phyloP scores from a whole-genome alignment of 208 protist genomes.

The Acanthamoeba healyi region DNA sequence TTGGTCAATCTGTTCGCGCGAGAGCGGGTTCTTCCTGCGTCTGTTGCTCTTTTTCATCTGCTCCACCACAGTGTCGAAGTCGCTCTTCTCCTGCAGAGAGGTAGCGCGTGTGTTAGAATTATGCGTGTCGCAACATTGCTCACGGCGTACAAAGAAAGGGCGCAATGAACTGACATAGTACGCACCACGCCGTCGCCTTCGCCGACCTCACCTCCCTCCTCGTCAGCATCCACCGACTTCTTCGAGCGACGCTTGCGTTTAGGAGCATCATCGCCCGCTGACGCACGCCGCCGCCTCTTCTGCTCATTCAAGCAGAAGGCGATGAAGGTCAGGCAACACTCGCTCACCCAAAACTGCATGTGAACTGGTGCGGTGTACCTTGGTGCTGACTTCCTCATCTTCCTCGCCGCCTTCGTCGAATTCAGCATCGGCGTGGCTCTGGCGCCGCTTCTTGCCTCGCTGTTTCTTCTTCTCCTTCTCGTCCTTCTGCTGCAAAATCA shows the following conservation, averaged over 20 bases:
- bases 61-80: constrained; percentile 42
- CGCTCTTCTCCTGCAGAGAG: neutral
- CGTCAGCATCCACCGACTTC: neutral
- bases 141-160: neutral
- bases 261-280: neutral
- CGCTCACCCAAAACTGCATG: neutral
- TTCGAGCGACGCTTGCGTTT: constrained; percentile 11
- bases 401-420: neutral
- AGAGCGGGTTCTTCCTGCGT: neutral
- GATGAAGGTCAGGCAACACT: neutral
- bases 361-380: too few relatives aligned
- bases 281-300: neutral
- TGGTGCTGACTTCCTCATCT: neutral
- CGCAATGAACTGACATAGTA: neutral
- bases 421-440: neutral
- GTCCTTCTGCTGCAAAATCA: constrained; percentile 70
- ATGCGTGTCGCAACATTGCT: too few relatives aligned
- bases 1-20: neutral
- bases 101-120: neutral
- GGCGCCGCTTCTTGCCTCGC: neutral
- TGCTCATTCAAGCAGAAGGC: neutral
- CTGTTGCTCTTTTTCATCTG: constrained; percentile 70
- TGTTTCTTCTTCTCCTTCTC: constrained; percentile 25
- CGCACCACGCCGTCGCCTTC: neutral
- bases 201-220: neutral